Percentiles rank a stretch among this genome's conserved stretches.
These are phyloP conservation scores for Aspergillus latus DNA, from an alignment of 2,329 filamentous ascomycete genomes.

Conservation along the genomic window DNA sequence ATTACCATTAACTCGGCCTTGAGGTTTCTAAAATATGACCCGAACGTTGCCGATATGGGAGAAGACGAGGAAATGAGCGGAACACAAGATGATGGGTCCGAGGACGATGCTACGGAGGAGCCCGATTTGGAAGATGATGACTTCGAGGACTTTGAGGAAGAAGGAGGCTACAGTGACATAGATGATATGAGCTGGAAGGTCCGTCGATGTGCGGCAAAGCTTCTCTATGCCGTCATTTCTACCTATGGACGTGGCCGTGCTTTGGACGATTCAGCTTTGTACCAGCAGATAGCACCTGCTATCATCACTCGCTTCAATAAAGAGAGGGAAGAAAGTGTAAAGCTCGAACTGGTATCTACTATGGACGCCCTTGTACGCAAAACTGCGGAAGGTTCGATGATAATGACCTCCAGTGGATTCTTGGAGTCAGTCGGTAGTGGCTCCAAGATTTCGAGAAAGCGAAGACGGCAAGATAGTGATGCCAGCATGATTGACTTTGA, in stretches of 20 bases:
- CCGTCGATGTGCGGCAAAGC: slow-evolving; percentile 87
- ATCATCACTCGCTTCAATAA: slow-evolving; percentile 81
- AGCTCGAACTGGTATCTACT: slow-evolving; percentile 80
- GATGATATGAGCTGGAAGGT: slow-evolving; percentile 99
- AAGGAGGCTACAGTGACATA: slow-evolving; percentile 72
- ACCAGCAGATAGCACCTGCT: slow-evolving; percentile 73
- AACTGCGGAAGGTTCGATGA: slow-evolving; percentile 66
- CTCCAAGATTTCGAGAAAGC: slow-evolving; percentile 63
- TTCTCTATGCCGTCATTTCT: slow-evolving; percentile 80
- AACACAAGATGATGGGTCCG: slow-evolving; percentile 58
- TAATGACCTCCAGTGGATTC: slow-evolving; percentile 50
- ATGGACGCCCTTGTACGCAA: slow-evolving; percentile 83
- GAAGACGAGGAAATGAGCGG: slow-evolving; percentile 63
- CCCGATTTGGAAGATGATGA: slow-evolving; percentile 71
- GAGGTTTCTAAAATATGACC: slow-evolving; percentile 89
- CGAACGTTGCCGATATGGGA: slow-evolving; percentile 60
- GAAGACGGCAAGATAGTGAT: slow-evolving; percentile 82
- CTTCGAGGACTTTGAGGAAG: slow-evolving; percentile 78
- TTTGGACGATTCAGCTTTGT: slow-evolving; percentile 76
- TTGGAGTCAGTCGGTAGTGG: slow-evolving; percentile 46
- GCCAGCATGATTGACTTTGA: slow-evolving; percentile 60
- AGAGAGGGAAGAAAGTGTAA: slow-evolving; percentile 92
- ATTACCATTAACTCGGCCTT: slow-evolving; percentile 74
- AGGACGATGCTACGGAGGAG: slow-evolving; percentile 52
- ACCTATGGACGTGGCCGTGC: slow-evolving; percentile 75